A percentile compares a stretch with the other conserved stretches of the same genome.
These are phyloP conservation scores for Diospyros lotus DNA, from an alignment of 148 eudicot species.

Conservation along the genomic window DNA sequence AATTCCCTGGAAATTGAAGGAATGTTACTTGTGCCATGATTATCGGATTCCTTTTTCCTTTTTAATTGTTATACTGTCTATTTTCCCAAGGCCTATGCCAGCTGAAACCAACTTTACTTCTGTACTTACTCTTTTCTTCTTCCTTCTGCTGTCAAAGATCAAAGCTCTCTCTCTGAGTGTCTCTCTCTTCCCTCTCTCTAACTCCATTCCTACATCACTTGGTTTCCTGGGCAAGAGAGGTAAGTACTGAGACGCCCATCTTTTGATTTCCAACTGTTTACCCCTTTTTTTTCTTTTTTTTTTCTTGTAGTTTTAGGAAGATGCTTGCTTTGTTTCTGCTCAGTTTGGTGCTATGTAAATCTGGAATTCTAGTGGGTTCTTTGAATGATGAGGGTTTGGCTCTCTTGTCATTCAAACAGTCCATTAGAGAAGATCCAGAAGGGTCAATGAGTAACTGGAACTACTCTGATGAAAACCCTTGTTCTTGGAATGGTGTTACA, in stretches of 20 bases:
- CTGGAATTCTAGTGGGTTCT: slow-evolving; percentile 29
- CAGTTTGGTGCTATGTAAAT: slow-evolving; percentile 32
- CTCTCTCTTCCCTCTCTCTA: slow-evolving; percentile 20
- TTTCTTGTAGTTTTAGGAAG: slow-evolving; percentile 3
- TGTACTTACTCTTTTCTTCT: slow-evolving; percentile 20
- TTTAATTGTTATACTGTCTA: background rate
- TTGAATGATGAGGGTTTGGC: slow-evolving; percentile 80
- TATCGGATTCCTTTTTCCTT: background rate
- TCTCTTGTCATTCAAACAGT: slow-evolving; percentile 64
- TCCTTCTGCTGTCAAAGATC: slow-evolving; percentile 23
- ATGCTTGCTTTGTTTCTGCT: slow-evolving; percentile 44
- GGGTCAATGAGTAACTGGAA: slow-evolving; percentile 77
- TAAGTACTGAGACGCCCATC: slow-evolving; percentile 7
- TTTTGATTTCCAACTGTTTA: slow-evolving; percentile 27
- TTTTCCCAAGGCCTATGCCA: slow-evolving; percentile 31
- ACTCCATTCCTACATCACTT: slow-evolving; percentile 18
- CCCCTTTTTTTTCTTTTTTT: slow-evolving; percentile 5
- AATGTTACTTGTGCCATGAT: background rate
- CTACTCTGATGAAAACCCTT: slow-evolving; percentile 67
- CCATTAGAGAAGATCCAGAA: slow-evolving; percentile 70
- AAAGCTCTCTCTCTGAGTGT: slow-evolving; percentile 12
- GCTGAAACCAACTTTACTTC: slow-evolving; percentile 32
- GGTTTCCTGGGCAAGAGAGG: slow-evolving; percentile 27
- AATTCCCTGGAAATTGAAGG: background rate
- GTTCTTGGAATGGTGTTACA: slow-evolving; percentile 96